Evolutionary conservation across 2,329 filamentous ascomycete genomes (phyloP), one percentile per base, ranked within the genome.

Genomic region (Colletotrichum phormii): DNA sequence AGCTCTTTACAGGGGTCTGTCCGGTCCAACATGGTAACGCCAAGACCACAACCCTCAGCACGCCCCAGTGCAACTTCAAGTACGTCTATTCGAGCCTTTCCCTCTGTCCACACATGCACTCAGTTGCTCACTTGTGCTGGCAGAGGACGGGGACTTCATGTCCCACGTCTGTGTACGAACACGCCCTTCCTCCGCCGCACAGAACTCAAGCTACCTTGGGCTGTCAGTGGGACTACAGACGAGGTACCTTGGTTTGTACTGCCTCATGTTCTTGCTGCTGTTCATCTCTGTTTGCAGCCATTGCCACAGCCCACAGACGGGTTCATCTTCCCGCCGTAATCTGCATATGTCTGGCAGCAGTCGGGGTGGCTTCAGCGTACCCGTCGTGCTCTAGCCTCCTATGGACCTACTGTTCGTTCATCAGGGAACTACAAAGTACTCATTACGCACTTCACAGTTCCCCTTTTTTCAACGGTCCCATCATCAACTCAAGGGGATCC

Each of bases 1-100:
- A 69, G 70, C 70, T 24, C 35, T 15, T 53, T 26, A 57, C 70
- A 69, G 59, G 70, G 59, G 57, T 59, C 65, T 22, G 24, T 35
- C 46, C 54, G 18, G 58, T 62, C 51, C 69, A 51, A 29, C 35
- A 53, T 57, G 37, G 67, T 33, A 54, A 69, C 53, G 42, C 67
- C 67, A 62, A 31, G 59, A 46, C 42, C 42, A n/a, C 18, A 9
- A 46, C 18, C 42, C 18, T 46, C 42, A 46, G 18, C 18, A 46
- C 42, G 42, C 18, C 42, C 42, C 42, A 49, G 18, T 18, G 42
- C 7, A 49, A 49, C 42, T 8, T 22, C 42, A n/a, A 49, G 13
- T 18, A 15, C 33, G 33, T 8, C 7, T 35, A 35, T 35, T 35
- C 33, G 42, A 8, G 8, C 42, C 42, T 49, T 7, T 49, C 18